Percentiles rank a stretch among this genome's conserved stretches.
These are phyloP conservation scores for Calamus simplicifolius DNA, from an alignment of 176 grass and related monocot species.

Conservation along the genomic window DNA sequence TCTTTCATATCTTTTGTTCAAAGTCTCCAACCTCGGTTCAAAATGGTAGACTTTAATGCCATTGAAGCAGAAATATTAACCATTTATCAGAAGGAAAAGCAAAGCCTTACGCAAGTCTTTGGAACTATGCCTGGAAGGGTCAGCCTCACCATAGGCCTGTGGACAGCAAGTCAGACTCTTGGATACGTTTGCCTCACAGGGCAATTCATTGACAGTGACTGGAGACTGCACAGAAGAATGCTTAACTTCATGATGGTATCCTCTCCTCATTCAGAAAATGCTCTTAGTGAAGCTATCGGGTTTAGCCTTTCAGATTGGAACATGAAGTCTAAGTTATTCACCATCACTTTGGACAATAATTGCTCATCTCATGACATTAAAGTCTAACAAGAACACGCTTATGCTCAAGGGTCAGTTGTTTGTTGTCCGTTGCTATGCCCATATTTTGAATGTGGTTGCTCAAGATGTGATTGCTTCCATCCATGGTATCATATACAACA, in stretches of 20 bases:
- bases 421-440: constrained; percentile 81
- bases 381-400: constrained; percentile 74
- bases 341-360: constrained; percentile 79
- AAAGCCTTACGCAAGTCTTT: constrained; percentile 52
- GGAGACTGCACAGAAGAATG: constrained; percentile 70
- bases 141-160: constrained; percentile 66
- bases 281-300: constrained; percentile 72
- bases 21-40: constrained; percentile 74
- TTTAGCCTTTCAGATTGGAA: constrained; percentile 58
- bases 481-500: constrained; percentile 76
- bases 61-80: constrained; percentile 59
- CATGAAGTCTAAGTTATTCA: constrained; percentile 77
- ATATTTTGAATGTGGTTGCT: constrained; percentile 55
- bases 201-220: constrained; percentile 58
- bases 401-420: constrained; percentile 82
- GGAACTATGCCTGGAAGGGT: constrained; percentile 54
- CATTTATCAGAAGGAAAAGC: constrained; percentile 67
- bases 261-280: constrained; percentile 86
- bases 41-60: constrained; percentile 41
- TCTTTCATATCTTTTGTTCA: constrained; percentile 51
- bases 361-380: constrained; percentile 88
- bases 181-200: constrained; percentile 69
- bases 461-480: constrained; percentile 88
- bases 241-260: constrained; percentile 95
- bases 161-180: constrained; percentile 80